These are phyloP conservation scores for Dryadomyces quercus-mongolicae DNA, from an alignment of 2,329 filamentous ascomycete genomes.

Conservation along the genomic window DNA sequence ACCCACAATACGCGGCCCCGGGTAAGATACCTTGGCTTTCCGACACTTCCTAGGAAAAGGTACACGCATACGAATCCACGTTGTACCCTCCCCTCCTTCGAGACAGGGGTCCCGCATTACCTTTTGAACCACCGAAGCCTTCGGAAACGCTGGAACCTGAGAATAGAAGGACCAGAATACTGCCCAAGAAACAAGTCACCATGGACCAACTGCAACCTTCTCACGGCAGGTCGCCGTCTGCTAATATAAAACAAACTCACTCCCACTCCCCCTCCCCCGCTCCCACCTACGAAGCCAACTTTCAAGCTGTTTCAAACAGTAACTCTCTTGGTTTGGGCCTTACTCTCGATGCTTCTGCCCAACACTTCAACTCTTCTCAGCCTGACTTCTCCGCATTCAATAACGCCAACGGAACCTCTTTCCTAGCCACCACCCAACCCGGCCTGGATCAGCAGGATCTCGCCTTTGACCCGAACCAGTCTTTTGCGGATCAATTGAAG, in stretches of 20 bases:
- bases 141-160: not conserved
- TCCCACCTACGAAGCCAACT: conserved; percentile 30
- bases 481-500: conserved; percentile 31
- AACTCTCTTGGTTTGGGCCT: conserved; percentile 40
- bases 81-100: not conserved
- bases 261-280: conserved; percentile 43
- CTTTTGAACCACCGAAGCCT: not conserved
- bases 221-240: conserved; percentile 48
- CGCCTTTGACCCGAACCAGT: conserved; percentile 28
- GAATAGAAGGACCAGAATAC: not conserved
- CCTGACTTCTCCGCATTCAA: conserved; percentile 34
- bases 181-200: conserved; percentile 9
- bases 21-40: not conserved
- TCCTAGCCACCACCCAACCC: conserved; percentile 33
- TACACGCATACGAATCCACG: not conserved
- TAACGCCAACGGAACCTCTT: conserved; percentile 30
- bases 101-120: not conserved
- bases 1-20: not conserved
- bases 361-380: conserved; percentile 26
- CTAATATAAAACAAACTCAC: conserved; percentile 56
- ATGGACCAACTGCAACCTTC: conserved; percentile 40
- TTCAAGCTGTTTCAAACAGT: conserved; percentile 15
- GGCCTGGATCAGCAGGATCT: conserved; percentile 20
- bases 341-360: conserved; percentile 39
- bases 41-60: not conserved